Evolutionary conservation across 371 early-diverging fungal genomes (phyloP), one percentile per base, ranked within the genome.

Genomic region (Syncephalastrum contaminatum): DNA sequence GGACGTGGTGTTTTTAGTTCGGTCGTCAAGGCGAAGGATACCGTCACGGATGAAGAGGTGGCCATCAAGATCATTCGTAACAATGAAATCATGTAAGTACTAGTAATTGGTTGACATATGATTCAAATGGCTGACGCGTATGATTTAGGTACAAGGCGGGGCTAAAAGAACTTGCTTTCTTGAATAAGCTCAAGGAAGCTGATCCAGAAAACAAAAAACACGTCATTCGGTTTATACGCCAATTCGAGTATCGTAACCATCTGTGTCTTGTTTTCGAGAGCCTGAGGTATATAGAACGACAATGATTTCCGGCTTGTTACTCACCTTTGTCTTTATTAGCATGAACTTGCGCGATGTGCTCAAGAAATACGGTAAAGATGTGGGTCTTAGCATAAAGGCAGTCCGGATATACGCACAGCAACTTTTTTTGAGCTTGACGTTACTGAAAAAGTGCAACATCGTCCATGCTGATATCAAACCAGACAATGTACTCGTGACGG

Each of bases 381-480:
- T 90, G 8, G 97, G 97, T 13, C 82, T 98, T 48, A 92, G 89
- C 63, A 86, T 98, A 67, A 88, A 89, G 61, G 96, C 97, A 0
- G 96, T 98, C 16, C 85, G 91, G 27, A 73, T 89, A 16, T 97
- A 96, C 67, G 93, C 94, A 10, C 91, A 90, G 43, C 99, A 99
- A 55, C 73, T 99, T 40, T 89, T 99, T 53, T 62, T 91, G 55
- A 86, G 95, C 13, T 77, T 98, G 41, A 88, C 90, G 12, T 71
- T 94, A 22, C 74, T 98, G 45, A 86, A 87, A 56, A 87, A 88
- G 64, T 89, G 89, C 69, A 80, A 80, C 21, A 81, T 98, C 4
- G 58, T 98, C n/a, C 99, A 99, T 69, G 93, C 96, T 46, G 99
- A 99, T 73, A 93, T 99, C 72, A 99, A 99, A 60, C 99, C 99